Evolutionary conservation across 345 rosid species (phyloP), one percentile per base, ranked within the genome.

Genomic region (Syzygium aromaticum): DNA sequence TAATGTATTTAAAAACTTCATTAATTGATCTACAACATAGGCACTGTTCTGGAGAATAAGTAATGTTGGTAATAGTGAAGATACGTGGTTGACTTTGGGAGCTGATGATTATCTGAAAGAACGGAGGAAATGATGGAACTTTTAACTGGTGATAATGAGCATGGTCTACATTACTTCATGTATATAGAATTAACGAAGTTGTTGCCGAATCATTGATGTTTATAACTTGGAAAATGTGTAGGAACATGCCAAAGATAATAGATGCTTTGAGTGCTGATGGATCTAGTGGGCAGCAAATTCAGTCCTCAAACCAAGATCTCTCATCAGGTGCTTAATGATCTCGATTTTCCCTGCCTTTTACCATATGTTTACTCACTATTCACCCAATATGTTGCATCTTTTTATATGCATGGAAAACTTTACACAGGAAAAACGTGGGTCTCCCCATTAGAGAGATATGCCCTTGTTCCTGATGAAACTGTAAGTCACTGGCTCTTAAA

Each of bases 371-470:
- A 57, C 64, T 73, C 80, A 19, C 49, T 33, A 19, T 33, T 19
- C 49, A 38, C 23, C 19, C 49, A 19, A 83, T 53, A 51, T 21
- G 52, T 82, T 53, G 43, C 17, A 25, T 77, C 51, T 54, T 80
- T 46, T 54, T 78, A 77, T 33, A 46, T 54, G 51, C 14, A 54
- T 12, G 7, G 33, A 38, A 84, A 84, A 59, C 84, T 28, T 27
- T 91, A 85, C 54, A 87, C 94, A 96, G 98, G 99, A 80, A 96
- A 95, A 93, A 90, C 89, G 89, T 96, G 98, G 99, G 93, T 98
- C 73, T 93, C 98, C 22, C 98, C 94, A 52, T 88, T 96, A 4
- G 99, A 94, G 91, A 93, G 98, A 95, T 98, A 98, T 91, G 98
- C 99, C 2, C 93, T 96, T 89, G 99, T 95, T 91, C 99, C 99